Percentiles rank a stretch among this genome's conserved stretches.
Evolutionary conservation across 202 grass and related monocot species (phyloP).

Genomic region (Zoysia matrella): DNA sequence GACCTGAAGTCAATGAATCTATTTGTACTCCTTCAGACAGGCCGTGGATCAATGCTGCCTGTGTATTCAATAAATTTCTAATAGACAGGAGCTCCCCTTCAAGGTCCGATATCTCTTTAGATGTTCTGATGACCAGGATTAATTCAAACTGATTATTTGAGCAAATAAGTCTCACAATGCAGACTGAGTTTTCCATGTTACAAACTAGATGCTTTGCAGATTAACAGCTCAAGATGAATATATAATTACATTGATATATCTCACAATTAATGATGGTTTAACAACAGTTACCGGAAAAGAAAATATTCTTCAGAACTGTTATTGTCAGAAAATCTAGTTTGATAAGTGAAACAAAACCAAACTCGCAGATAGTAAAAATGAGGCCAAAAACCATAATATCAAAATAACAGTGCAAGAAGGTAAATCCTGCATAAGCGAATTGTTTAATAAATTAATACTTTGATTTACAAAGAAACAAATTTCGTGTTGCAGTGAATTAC

Average conservation of each 20-base stretch:
- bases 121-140: conserved; percentile 69
- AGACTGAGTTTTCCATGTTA: conserved; percentile 12
- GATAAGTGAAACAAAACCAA: not conserved
- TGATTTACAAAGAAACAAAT: not conserved
- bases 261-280: not conserved
- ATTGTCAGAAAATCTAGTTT: conserved; percentile 16
- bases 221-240: conserved; percentile 12
- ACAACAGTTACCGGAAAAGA: not conserved
- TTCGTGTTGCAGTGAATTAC: not conserved
- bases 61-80: no score
- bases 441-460: not conserved
- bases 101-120: conserved; percentile 74
- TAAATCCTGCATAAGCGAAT: conserved; percentile 1
- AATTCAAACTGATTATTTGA: conserved; percentile 28
- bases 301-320: not conserved
- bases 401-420: conserved; percentile 13
- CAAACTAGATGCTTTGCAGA: conserved; percentile 7
- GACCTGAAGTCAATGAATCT: conserved; percentile 68
- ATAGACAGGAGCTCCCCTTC: no score
- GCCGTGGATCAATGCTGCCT: no score
- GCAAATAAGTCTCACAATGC: not conserved
- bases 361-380: not conserved
- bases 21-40: conserved; percentile 45
- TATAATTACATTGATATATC: not conserved
- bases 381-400: not conserved